Evolutionary conservation across 139 green algal species (phyloP), one percentile per base, ranked within the genome.

Genomic region (Cymbomonas tetramitiformis): DNA sequence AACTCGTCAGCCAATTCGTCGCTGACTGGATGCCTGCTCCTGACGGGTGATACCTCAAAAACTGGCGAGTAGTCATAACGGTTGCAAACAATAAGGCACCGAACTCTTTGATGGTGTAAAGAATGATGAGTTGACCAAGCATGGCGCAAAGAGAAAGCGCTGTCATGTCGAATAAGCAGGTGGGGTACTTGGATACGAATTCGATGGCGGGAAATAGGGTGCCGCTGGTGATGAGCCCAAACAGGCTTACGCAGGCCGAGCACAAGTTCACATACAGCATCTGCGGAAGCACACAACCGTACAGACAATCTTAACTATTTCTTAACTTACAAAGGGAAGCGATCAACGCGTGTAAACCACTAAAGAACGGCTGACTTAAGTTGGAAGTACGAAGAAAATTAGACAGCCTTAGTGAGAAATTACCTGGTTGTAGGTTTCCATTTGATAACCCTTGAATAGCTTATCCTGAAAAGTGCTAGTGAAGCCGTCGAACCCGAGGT

Each of bases 401-500:
- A n/a, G n/a, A n/a, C n/a, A n/a, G n/a, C n/a, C n/a, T n/a, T n/a
- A n/a, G n/a, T n/a, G n/a, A n/a, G n/a, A n/a, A n/a, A n/a, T n/a
- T n/a, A n/a, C n/a, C n/a, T n/a, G 69, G 41, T 73, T 77, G 32
- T 64, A 77, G 25, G 82, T 90, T 23, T 81, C 88, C 89, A 98
- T 97, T 23, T 85, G 64, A 66, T 87, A 91, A 29, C 90, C 90
- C 57, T 77, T 87, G 70, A 95, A 96, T 33, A 96, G 77, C 55
- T 78, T 78, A 67, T 93, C 88, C 76, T 97, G 89, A 63, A 94
- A 96, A 8, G 88, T 97, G 33, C 83, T 94, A 1, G 91, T 98
- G 79, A 98, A 98, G 2, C 55, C 55, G 21, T 62, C 55, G 24
- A 62, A 62, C 6, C 62, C 73, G 2, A 97, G 80, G 74, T 97